Evolutionary conservation across 495 filamentous ascomycete species (phyloP), one percentile per base, ranked within the genome.

Genomic region (Aspergillus nanangensis): DNA sequence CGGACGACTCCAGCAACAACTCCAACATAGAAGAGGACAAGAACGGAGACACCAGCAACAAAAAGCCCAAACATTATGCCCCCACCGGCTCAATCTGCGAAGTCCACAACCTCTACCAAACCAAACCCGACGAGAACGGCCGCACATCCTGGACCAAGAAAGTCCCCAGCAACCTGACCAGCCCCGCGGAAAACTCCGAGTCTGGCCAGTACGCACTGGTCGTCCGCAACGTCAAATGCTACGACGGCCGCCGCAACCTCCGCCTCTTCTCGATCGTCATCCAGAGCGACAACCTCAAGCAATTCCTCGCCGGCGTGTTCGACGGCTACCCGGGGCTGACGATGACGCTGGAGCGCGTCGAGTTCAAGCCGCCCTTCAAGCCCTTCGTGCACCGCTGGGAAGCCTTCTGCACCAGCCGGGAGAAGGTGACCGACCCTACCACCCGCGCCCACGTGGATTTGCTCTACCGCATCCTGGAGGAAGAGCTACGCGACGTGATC

Each of bases 341-440:
- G 0, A 72, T 78, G 25, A 75, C 68, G 13, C 60, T 88, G 10
- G 64, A 78, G 38, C 74, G 77, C 0, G 64, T 88, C 4, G 75
- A 79, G 37, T 84, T 87, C 54, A 59, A 59, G 14, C 69, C 67
- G 0, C 79, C 79, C 0, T 87, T 87, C 57, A 61, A 77, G 57
- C 77, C 79, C 0, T 77, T 88, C 29, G 76, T 88, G 29, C 79
- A 88, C 61, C 74, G 83, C 18, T 89, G 84, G 84, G 53, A 67
- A 3, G 63, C 73, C 24, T 70, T 89, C 34, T 45, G 61, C 14
- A 45, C 65, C 11, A 74, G 74, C 32, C 62, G 75, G 19, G 55
- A 74, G 8, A 63, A 72, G 5, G 72, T 78, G 37, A 21, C 56
- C 7, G 77, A 82, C 23, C 51, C 59, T 8, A 64, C 65, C 23